A percentile compares a stretch with the other conserved stretches of the same genome.
These are phyloP conservation scores for Cladosporium sp. DNA, from an alignment of 2,329 filamentous ascomycete genomes.

Conservation along the genomic window DNA sequence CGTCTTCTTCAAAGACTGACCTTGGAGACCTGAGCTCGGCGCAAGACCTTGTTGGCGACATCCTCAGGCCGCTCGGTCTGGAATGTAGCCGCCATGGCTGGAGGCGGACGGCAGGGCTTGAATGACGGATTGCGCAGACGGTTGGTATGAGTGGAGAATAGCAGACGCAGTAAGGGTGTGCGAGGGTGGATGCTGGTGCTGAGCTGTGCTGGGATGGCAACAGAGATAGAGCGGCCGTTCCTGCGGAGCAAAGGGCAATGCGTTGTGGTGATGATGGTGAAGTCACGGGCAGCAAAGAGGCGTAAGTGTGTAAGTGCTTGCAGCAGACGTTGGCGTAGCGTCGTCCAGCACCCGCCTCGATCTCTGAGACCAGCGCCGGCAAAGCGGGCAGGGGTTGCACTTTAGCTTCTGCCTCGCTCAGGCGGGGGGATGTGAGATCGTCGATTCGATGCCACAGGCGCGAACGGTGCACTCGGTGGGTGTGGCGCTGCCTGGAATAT, in stretches of 20 bases:
- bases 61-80: constrained; percentile 29
- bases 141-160: not conserved
- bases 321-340: constrained; percentile 5
- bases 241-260: not conserved
- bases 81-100: constrained; percentile 25
- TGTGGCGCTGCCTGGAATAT: not conserved
- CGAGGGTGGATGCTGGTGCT: not conserved
- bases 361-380: not conserved
- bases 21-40: constrained; percentile 37
- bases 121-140: not conserved
- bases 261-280: too few species aligned
- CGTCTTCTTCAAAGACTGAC: constrained; percentile 19
- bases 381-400: not conserved
- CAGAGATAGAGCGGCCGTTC: not conserved
- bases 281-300: constrained; percentile 8
- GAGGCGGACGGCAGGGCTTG: not conserved
- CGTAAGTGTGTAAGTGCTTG: constrained; percentile 12
- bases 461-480: too few species aligned
- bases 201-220: too few species aligned
- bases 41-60: constrained; percentile 34
- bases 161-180: not conserved
- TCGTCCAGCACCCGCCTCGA: not conserved
- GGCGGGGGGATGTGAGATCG: not conserved
- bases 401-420: not conserved
- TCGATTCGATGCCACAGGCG: not conserved